Base-by-base conservation (phyloP, 179 eudicot genomes). In the Drosera spatulata region DNA sequence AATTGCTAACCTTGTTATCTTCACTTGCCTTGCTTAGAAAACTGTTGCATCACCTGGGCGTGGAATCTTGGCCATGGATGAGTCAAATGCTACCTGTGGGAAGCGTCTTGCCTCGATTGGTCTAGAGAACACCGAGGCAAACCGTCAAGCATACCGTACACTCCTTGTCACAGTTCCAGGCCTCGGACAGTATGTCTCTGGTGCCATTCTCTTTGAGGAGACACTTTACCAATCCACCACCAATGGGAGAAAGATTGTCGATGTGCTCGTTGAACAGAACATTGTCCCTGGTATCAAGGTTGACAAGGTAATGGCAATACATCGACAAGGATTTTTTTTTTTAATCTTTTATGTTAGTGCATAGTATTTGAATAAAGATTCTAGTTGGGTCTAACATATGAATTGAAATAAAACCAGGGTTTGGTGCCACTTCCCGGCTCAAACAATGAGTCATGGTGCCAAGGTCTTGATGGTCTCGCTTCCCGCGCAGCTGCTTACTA, bases 241-340 rank as follows among this genome's bases (percentile, higher is more conserved):
- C 14, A 95, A 87, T 3, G 97, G 97, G 46, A 84, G 78, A 75
- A 87, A 84, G 78, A 87, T 89, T 49, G 93, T 89, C 2, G 97
- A 89, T 70, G 89, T 87, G 52, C 97, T 89, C 11, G 53, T 71
- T 39, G 85, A 79, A 70, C 95, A 87, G 67, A 82, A 82, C 73
- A 81, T 89, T 69, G 79, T 87, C 49, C 97, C 97, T 49, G 97
- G 97, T 38, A 87, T 89, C 82, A 89, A 89, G 73, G 91, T n/a
- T n/a, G n/a, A n/a, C 33, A 22, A 22, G 33, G 33, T 22, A 22
- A 22, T 45, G 49, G 8, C 10, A 45, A 6, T 45, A 45, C 10
- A 0, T 45, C 8, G 7, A 45, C 7, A 45, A 45, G 49, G 49
- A 6, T 45, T 6, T 6, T 11, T 10, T 50, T 8, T 50, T 15